phyloP scores from a whole-genome alignment of 2,329 filamentous ascomycete species.

The Colletotrichum gloeosporioides region DNA sequence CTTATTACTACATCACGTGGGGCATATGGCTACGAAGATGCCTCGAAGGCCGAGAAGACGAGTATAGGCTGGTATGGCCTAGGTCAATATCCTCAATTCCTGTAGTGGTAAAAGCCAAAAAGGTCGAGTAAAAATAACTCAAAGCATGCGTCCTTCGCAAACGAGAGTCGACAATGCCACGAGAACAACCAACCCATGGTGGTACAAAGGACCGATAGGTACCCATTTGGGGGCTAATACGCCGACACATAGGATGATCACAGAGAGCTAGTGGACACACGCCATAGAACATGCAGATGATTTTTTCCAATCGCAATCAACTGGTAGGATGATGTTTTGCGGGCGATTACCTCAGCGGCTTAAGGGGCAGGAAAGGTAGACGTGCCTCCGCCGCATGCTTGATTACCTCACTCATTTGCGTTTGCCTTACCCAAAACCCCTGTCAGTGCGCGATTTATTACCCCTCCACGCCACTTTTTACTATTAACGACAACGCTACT shows the following conservation, averaged over 20 bases:
- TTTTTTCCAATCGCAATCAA: not conserved
- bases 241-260: too few relatives aligned
- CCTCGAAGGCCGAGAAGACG: conserved; percentile 73
- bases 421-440: too few relatives aligned
- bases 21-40: conserved; percentile 82
- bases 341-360: not conserved
- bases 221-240: not conserved
- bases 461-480: too few relatives aligned
- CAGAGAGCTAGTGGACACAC: too few relatives aligned
- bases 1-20: conserved; percentile 86
- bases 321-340: not conserved
- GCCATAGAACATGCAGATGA: not conserved
- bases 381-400: too few relatives aligned
- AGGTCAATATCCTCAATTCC: conserved; percentile 60
- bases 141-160: not conserved
- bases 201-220: not conserved
- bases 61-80: conserved; percentile 76
- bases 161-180: not conserved
- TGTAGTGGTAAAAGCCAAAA: conserved; percentile 44
- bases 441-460: too few relatives aligned
- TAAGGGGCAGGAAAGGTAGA: not conserved
- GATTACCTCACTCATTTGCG: too few relatives aligned
- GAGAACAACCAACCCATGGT: not conserved
- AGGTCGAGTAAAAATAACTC: conserved; percentile 22
- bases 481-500: too few relatives aligned